Conservation (phyloP, 2,329 filamentous ascomycete genomes). For the Hypoxylon sp. region DNA sequence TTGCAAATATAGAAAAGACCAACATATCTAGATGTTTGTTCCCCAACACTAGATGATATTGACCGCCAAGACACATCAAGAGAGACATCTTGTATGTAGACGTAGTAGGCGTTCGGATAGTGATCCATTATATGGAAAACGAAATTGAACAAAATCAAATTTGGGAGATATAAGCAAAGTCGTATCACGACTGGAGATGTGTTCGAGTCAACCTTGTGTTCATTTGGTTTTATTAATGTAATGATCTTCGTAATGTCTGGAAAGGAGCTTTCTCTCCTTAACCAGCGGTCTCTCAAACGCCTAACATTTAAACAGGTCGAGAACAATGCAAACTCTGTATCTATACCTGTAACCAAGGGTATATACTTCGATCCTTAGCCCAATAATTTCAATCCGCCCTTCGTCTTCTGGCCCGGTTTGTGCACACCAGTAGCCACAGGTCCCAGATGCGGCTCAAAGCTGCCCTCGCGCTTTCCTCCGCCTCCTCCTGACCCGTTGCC, state of each 20-base stretch:
- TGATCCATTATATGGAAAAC: background rate
- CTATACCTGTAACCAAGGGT: conserved; percentile 5
- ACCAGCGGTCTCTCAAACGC: conserved; percentile 19
- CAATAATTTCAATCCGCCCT: conserved; percentile 73
- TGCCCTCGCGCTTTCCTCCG: conserved; percentile 45
- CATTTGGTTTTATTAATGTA: conserved; percentile 13
- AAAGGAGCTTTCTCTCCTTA: conserved; percentile 2
- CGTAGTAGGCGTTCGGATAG: background rate
- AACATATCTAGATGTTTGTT: conserved; percentile 14
- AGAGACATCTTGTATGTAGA: background rate
- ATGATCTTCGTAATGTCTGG: conserved; percentile 15
- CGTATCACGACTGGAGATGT: background rate
- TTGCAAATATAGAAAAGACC: conserved; percentile 32
- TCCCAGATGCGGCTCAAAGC: conserved; percentile 67
- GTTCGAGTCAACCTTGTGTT: background rate
- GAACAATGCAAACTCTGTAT: background rate
- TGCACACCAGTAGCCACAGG: conserved; percentile 68
- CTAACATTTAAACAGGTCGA: conserved; percentile 10
- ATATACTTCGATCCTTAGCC: conserved; percentile 60
- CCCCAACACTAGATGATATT: conserved; percentile 1
- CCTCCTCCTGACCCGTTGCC: conserved; percentile 51
- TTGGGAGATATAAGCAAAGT: background rate
- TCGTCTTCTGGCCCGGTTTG: conserved; percentile 77
- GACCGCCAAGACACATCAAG: background rate
- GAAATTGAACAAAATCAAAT: conserved; percentile 2